A percentile compares a stretch with the other conserved stretches of the same genome.
Conservation (phyloP, 768 basidiomycete genomes). For the Macrolepiota fuliginosa region DNA sequence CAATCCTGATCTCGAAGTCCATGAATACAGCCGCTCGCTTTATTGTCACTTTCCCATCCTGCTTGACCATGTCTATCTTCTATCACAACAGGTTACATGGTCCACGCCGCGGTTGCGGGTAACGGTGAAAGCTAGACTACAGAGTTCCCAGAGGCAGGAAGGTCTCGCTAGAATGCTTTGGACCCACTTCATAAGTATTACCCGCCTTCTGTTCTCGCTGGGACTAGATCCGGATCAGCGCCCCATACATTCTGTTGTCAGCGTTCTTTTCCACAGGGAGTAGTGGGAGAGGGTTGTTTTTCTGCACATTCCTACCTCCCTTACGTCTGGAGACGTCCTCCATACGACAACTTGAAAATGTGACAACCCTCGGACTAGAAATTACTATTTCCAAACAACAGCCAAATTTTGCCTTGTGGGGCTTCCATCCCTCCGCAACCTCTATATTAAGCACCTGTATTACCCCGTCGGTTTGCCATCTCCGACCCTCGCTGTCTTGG, state of each 20-base stretch:
- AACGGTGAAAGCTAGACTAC: not conserved
- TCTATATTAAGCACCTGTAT: not conserved
- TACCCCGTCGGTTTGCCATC: not conserved
- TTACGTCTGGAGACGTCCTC: not conserved
- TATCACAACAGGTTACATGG: not conserved
- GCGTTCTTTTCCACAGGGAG: not conserved
- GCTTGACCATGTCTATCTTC: not conserved
- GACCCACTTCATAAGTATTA: not conserved
- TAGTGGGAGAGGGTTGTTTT: not conserved
- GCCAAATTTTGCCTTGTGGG: not conserved
- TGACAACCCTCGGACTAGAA: not conserved
- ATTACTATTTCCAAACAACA: not conserved
- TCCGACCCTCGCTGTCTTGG: not conserved
- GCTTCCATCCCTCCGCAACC: not conserved
- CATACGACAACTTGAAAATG: not conserved
- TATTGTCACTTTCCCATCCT: not conserved
- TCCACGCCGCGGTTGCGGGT: not conserved
- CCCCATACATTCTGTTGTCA: not conserved
- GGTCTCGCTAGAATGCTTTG: not conserved
- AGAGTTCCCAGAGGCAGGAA: not conserved
- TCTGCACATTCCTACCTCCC: not conserved
- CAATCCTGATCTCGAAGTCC: not conserved
- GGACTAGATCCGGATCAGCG: not conserved
- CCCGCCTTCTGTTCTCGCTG: not conserved
- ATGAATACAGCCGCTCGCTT: not conserved